A percentile compares a stretch with the other conserved stretches of the same genome.
Evolutionary conservation across 768 basidiomycete species (phyloP).

Genomic region (Coprinopsis strossmayeri): DNA sequence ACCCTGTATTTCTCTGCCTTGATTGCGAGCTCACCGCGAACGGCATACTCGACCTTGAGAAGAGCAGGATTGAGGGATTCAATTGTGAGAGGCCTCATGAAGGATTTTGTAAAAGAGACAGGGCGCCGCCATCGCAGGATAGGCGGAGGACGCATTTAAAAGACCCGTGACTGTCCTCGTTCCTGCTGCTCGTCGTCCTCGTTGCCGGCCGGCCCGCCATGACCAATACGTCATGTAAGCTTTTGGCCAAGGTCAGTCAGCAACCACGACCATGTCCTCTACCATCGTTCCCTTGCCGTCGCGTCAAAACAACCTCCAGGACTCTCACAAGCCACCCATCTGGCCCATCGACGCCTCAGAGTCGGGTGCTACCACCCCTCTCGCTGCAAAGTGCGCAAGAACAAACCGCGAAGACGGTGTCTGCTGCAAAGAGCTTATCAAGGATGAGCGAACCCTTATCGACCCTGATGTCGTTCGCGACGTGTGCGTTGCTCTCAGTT

Average conservation of each 20-base stretch:
- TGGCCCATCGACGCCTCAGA: slow-evolving; percentile 54
- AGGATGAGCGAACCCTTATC: slow-evolving; percentile 74
- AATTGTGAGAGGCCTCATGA: slow-evolving; percentile 55
- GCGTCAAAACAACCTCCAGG: slow-evolving; percentile 18
- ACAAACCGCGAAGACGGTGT: slow-evolving; percentile 52
- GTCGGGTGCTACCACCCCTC: slow-evolving; percentile 33
- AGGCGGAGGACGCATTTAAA: not conserved
- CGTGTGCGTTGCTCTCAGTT: slow-evolving; percentile 45
- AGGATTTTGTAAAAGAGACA: not conserved
- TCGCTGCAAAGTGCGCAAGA: slow-evolving; percentile 52
- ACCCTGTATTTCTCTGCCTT: slow-evolving; percentile 82
- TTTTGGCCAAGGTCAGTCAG: not conserved
- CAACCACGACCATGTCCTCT: slow-evolving; percentile 19
- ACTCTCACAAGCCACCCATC: slow-evolving; percentile 42
- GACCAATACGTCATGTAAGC: slow-evolving; percentile 2
- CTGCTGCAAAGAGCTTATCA: slow-evolving; percentile 87
- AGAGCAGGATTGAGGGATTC: slow-evolving; percentile 79
- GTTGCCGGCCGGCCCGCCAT: not conserved
- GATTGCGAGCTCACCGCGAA: slow-evolving; percentile 94
- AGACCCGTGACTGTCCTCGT: too few relatives aligned
- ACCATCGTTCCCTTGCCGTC: slow-evolving; percentile 28
- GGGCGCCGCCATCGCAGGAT: not conserved
- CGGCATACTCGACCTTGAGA: slow-evolving; percentile 90
- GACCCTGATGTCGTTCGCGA: slow-evolving; percentile 87
- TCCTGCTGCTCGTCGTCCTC: too few relatives aligned